A percentile compares a stretch with the other conserved stretches of the same genome.
These are phyloP conservation scores for Helminthosporium solani DNA, from an alignment of 2,329 filamentous ascomycete genomes.

Conservation along the genomic window DNA sequence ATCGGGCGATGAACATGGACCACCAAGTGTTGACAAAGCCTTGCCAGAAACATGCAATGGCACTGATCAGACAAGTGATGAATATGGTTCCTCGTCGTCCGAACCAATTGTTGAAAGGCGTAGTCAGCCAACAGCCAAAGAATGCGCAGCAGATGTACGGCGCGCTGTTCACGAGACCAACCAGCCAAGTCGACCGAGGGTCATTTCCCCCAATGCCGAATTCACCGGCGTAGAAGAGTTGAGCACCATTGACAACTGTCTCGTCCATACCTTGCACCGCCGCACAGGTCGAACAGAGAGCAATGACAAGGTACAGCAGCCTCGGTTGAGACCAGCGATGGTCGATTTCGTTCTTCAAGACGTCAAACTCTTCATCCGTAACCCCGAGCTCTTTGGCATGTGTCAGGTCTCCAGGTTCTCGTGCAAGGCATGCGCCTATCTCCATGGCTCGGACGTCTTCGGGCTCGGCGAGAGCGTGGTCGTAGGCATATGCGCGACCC, in stretches of 20 bases:
- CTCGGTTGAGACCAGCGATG: slow-evolving; percentile 67
- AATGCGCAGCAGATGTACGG: slow-evolving; percentile 68
- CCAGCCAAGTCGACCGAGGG: slow-evolving; percentile 57
- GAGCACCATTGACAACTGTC: slow-evolving; percentile 57
- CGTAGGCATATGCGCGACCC: slow-evolving; percentile 60
- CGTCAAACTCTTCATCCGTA: slow-evolving; percentile 57
- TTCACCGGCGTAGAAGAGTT: slow-evolving; percentile 62
- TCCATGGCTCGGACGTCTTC: slow-evolving; percentile 34
- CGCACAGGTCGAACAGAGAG: slow-evolving; percentile 64
- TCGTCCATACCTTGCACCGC: slow-evolving; percentile 72
- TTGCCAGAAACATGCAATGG: slow-evolving; percentile 58
- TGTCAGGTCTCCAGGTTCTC: slow-evolving; percentile 21
- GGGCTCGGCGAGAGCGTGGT: slow-evolving; percentile 47
- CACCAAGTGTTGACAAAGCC: slow-evolving; percentile 58
- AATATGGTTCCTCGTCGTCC: slow-evolving; percentile 76
- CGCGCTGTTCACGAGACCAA: slow-evolving; percentile 62
- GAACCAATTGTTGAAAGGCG: slow-evolving; percentile 69
- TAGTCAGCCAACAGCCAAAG: slow-evolving; percentile 71
- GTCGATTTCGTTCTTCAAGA: slow-evolving; percentile 60
- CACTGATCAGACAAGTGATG: slow-evolving; percentile 69
- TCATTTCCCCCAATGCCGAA: slow-evolving; percentile 59
- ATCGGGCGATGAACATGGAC: slow-evolving; percentile 60
- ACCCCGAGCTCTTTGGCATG: slow-evolving; percentile 44
- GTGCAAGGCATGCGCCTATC: slow-evolving; percentile 31
- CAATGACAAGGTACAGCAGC: slow-evolving; percentile 63